Evolutionary conservation across 2,329 filamentous ascomycete species (phyloP).

Genomic region (Alternaria gansuensis): DNA sequence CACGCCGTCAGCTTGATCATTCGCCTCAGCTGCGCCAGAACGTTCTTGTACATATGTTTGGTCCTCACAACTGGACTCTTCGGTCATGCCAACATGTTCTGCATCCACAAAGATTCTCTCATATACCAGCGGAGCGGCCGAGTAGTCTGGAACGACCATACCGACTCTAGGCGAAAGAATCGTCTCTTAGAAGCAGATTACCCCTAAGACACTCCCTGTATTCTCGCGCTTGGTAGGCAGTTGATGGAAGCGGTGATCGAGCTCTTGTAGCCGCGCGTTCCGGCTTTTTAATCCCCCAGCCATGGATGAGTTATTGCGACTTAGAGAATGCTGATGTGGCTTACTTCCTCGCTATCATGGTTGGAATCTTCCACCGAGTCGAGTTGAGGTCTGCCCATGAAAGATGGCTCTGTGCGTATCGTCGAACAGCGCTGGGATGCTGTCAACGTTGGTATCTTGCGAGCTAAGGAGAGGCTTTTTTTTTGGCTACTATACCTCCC

Average conservation of each 20-base stretch:
- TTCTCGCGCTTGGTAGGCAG: background rate
- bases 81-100: background rate
- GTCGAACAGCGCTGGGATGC: background rate
- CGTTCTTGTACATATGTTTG: background rate
- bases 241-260: background rate
- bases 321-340: background rate
- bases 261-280: background rate
- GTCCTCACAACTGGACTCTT: background rate
- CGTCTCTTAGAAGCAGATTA: background rate
- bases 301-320: background rate
- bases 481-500: background rate
- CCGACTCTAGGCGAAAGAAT: rapidly evolving
- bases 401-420: background rate
- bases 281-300: rapidly evolving
- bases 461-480: background rate
- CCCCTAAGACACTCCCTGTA: background rate
- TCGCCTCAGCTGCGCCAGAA: background rate
- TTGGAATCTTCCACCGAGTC: background rate
- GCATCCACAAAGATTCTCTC: background rate
- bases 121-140: background rate
- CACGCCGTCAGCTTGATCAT: background rate
- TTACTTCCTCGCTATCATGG: too few species aligned
- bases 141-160: background rate
- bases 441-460: background rate
- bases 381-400: background rate